A percentile compares a stretch with the other conserved stretches of the same genome.
Evolutionary conservation across 176 grass and related monocot species (phyloP).

Genomic region (Pharus latifolius): DNA sequence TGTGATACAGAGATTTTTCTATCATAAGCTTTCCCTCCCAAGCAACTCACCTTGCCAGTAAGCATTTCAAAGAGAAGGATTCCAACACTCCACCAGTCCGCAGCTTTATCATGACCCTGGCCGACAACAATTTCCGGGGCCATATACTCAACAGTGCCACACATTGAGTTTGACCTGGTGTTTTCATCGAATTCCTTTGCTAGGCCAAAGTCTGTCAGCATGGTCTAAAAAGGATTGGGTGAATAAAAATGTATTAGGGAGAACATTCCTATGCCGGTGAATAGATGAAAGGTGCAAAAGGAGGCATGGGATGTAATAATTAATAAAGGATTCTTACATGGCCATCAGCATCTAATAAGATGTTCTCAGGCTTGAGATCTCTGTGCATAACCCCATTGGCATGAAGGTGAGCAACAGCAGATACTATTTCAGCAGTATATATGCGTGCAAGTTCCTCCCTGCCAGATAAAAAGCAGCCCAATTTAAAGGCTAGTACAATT

Average conservation of each 20-base stretch:
- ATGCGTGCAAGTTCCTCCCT: constrained; percentile 90
- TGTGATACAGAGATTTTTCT: not conserved
- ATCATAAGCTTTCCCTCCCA: not conserved
- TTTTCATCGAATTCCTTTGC: constrained; percentile 97
- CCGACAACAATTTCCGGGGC: constrained; percentile 92
- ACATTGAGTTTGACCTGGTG: constrained; percentile 95
- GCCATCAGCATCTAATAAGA: constrained; percentile 79
- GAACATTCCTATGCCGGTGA: not conserved
- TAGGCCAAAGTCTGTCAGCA: constrained; percentile 94
- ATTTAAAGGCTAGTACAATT: constrained; percentile 6
- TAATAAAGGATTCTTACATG: constrained; percentile 52
- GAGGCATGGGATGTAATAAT: not conserved
- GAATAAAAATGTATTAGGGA: too few species aligned
- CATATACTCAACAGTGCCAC: constrained; percentile 95
- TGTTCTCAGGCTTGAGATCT: constrained; percentile 99
- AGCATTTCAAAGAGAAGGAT: constrained; percentile 99
- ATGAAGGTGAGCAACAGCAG: constrained; percentile 84
- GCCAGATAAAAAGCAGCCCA: constrained; percentile 1
- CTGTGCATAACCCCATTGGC: constrained; percentile 95
- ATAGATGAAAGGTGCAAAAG: not conserved
- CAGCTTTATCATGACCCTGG: constrained; percentile 91
- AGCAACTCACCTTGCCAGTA: constrained; percentile 70
- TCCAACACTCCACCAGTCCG: constrained; percentile 98
- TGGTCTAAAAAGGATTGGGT: constrained; percentile 46
- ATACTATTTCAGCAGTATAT: constrained; percentile 92